These are phyloP conservation scores for Takashimella tepidaria DNA, from an alignment of 1,284 basidiomycete species.

Conservation along the genomic window DNA sequence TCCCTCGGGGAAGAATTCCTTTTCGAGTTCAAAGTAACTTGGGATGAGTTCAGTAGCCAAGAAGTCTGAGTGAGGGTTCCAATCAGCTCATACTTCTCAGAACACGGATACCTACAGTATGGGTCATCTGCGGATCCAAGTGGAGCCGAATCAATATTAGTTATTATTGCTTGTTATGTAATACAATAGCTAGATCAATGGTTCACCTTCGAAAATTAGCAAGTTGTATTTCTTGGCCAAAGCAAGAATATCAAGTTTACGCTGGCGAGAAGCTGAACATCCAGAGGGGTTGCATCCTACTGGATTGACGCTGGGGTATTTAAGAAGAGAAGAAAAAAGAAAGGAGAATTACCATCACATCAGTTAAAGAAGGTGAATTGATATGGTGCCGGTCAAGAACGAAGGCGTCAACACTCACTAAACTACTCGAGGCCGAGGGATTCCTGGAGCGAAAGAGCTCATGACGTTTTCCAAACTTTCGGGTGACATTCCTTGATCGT, in stretches of 20 bases:
- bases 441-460: slow-evolving; percentile 67
- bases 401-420: no score
- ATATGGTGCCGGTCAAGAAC: no score
- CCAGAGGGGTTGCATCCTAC: slow-evolving; percentile 79
- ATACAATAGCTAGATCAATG: no score
- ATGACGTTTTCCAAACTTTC: slow-evolving; percentile 61
- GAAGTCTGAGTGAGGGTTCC: slow-evolving; percentile 61
- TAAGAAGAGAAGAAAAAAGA: neutral
- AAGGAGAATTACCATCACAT: no score
- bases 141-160: slow-evolving; percentile 1
- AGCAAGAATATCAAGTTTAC: slow-evolving; percentile 70
- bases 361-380: no score
- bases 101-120: slow-evolving; percentile 52
- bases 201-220: slow-evolving; percentile 73
- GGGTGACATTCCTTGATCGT: slow-evolving; percentile 68
- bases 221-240: slow-evolving; percentile 72
- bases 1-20: slow-evolving; percentile 47
- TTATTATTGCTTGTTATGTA: no score
- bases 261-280: slow-evolving; percentile 64
- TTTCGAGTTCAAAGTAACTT: slow-evolving; percentile 75
- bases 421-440: slow-evolving; percentile 70
- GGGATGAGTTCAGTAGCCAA: slow-evolving; percentile 54
- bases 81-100: slow-evolving; percentile 2
- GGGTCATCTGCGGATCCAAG: slow-evolving; percentile 72
- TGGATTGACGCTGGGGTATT: slow-evolving; percentile 53